A percentile compares a stretch with the other conserved stretches of the same genome.
phyloP scores from a whole-genome alignment of 2,329 filamentous ascomycete genomes.

The Lachnellula cervina region DNA sequence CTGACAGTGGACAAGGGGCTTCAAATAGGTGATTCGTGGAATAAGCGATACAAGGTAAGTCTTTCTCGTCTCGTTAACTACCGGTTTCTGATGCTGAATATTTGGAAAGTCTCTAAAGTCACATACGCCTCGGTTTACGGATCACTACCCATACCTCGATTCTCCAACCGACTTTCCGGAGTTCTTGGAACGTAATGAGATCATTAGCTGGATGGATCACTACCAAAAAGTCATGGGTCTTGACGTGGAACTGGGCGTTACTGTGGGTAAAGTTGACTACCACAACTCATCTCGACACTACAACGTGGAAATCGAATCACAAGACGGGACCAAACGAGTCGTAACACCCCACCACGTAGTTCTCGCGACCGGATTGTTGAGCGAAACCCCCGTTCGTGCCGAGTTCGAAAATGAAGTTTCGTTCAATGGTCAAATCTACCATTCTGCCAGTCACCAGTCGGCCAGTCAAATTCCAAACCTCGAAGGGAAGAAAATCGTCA shows the following conservation, averaged over 20 bases:
- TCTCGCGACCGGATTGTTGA: constrained; percentile 42
- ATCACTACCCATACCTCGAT: constrained; percentile 32
- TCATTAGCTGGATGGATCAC: constrained; percentile 44
- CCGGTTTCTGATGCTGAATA: background rate
- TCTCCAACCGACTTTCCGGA: constrained; percentile 40
- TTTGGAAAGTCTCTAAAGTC: background rate
- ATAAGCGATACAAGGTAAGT: background rate
- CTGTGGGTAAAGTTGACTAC: constrained; percentile 32
- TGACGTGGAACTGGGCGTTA: constrained; percentile 40
- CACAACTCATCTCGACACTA: background rate
- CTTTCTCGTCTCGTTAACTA: background rate
- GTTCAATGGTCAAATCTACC: constrained; percentile 41
- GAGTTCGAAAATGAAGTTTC: constrained; percentile 35
- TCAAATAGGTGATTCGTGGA: background rate
- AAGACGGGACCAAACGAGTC: constrained; percentile 21
- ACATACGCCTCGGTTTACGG: constrained; percentile 1
- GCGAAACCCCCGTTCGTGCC: constrained; percentile 36
- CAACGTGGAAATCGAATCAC: background rate
- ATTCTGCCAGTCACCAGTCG: constrained; percentile 40
- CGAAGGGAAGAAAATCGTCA: constrained; percentile 12
- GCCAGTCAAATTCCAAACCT: constrained; percentile 32
- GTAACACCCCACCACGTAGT: constrained; percentile 42
- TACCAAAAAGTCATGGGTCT: constrained; percentile 46
- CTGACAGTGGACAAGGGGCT: background rate
- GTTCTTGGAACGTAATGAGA: constrained; percentile 42